A percentile compares a stretch with the other conserved stretches of the same genome.
Evolutionary conservation across 371 early-diverging fungal genomes (phyloP).

Genomic region (Mucor irregularis): DNA sequence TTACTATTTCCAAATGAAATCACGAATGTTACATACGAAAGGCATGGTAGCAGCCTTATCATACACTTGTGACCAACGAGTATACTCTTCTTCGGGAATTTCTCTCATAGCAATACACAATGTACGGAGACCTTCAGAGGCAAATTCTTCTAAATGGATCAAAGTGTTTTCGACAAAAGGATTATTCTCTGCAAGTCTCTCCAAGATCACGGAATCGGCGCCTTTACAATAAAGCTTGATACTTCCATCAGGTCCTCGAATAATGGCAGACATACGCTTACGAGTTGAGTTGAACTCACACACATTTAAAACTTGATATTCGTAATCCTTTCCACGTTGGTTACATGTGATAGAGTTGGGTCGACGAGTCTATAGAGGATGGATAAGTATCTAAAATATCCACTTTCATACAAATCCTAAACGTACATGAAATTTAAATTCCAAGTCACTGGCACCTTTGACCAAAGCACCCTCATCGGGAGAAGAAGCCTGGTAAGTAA

Average conservation of each 20-base stretch:
- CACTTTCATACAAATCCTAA: no score
- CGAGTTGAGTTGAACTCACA: conserved; percentile 98
- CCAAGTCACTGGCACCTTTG: conserved; percentile 71
- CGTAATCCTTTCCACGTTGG: conserved; percentile 63
- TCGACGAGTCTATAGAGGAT: conserved; percentile 67
- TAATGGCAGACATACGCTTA: conserved; percentile 95
- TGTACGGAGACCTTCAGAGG: conserved; percentile 90
- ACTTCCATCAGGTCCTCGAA: conserved; percentile 88
- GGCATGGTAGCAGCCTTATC: conserved; percentile 92
- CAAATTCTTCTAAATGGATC: conserved; percentile 84
- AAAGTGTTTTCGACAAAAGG: conserved; percentile 79
- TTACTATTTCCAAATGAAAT: conserved; percentile 93
- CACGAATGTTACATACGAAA: conserved; percentile 78
- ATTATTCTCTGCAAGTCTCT: conserved; percentile 79
- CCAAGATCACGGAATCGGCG: conserved; percentile 97
- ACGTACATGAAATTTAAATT: conserved; percentile 61
- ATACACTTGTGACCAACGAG: conserved; percentile 80
- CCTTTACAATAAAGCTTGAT: conserved; percentile 97
- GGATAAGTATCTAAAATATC: background rate
- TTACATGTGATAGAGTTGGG: conserved; percentile 84
- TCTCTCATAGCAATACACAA: conserved; percentile 94
- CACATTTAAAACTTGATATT: conserved; percentile 90
- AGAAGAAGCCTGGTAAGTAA: conserved; percentile 86
- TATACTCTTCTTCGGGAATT: conserved; percentile 87
- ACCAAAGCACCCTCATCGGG: conserved; percentile 93